Evolutionary conservation across 208 protist species (phyloP).

Genomic region (Porcisia hertigi): DNA sequence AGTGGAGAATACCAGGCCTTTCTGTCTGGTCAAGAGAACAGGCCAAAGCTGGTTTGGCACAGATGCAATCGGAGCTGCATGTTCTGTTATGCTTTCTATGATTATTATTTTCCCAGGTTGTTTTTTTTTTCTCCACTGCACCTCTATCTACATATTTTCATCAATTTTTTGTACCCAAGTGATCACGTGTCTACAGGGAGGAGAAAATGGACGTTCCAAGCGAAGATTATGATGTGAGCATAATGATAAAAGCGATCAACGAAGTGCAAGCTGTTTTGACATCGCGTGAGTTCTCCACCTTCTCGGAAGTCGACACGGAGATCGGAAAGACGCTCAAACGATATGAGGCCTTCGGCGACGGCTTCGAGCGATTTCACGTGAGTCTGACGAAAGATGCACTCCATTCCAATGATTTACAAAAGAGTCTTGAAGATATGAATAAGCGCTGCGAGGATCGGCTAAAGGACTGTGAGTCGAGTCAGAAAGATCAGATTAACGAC

Average conservation of each 20-base stretch:
- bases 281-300: conserved; percentile 64
- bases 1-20: too few relatives aligned
- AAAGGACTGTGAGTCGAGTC: conserved; percentile 66
- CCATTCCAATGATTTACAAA: conserved; percentile 47
- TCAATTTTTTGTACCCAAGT: too few relatives aligned
- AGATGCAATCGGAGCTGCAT: too few relatives aligned
- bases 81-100: too few relatives aligned
- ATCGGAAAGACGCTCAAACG: conserved; percentile 66
- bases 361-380: conserved; percentile 77
- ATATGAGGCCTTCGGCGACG: conserved; percentile 76
- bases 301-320: conserved; percentile 80
- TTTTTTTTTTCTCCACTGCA: neutral
- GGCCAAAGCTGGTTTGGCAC: too few relatives aligned
- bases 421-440: conserved; percentile 69
- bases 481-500: conserved; percentile 85
- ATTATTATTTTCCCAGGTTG: too few relatives aligned
- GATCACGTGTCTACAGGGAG: neutral
- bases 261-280: conserved; percentile 67
- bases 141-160: neutral
- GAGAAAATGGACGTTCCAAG: conserved; percentile 70
- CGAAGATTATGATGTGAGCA: conserved; percentile 77
- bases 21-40: too few relatives aligned
- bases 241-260: conserved; percentile 71
- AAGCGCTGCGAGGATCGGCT: conserved; percentile 54
- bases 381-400: conserved; percentile 66